Conservation (phyloP, 768 basidiomycete genomes). For the Daedalea quercina region DNA sequence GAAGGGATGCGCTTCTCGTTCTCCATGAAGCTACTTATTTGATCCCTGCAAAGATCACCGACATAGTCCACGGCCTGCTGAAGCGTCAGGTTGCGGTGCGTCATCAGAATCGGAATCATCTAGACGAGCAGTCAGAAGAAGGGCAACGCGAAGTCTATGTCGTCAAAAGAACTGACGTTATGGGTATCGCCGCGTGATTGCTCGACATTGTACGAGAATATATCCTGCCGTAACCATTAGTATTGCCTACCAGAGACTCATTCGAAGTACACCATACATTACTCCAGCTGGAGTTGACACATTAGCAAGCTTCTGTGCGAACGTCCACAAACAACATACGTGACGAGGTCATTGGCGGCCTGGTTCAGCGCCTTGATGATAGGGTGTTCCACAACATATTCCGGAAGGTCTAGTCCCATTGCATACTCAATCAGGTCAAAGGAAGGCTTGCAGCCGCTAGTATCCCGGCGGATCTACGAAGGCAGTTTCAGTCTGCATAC, state of each 20-base stretch:
- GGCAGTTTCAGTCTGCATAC: not conserved
- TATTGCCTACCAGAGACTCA: not conserved
- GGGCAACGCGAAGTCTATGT: too few relatives aligned
- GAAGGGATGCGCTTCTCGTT: constrained; percentile 38
- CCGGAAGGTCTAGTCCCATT: constrained; percentile 66
- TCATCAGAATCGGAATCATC: constrained; percentile 67
- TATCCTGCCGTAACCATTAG: constrained; percentile 41
- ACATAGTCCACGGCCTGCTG: constrained; percentile 61
- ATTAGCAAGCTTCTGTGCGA: constrained; percentile 36
- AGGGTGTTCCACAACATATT: constrained; percentile 72
- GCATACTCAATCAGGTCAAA: constrained; percentile 79
- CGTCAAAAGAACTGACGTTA: constrained; percentile 44
- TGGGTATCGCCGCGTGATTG: constrained; percentile 77
- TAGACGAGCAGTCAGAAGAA: not conserved
- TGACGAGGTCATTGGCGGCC: constrained; percentile 71
- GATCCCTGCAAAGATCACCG: constrained; percentile 51
- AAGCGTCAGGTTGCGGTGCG: constrained; percentile 46
- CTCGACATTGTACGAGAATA: constrained; percentile 79
- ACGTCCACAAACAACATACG: constrained; percentile 23
- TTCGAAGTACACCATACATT: constrained; percentile 5
- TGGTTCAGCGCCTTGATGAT: constrained; percentile 56
- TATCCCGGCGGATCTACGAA: constrained; percentile 54
- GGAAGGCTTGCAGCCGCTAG: constrained; percentile 71
- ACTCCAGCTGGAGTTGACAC: constrained; percentile 12
- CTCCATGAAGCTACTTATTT: constrained; percentile 30